Evolutionary conservation across 306 rosid species (phyloP).

Genomic region (Cicer chorassanicum): DNA sequence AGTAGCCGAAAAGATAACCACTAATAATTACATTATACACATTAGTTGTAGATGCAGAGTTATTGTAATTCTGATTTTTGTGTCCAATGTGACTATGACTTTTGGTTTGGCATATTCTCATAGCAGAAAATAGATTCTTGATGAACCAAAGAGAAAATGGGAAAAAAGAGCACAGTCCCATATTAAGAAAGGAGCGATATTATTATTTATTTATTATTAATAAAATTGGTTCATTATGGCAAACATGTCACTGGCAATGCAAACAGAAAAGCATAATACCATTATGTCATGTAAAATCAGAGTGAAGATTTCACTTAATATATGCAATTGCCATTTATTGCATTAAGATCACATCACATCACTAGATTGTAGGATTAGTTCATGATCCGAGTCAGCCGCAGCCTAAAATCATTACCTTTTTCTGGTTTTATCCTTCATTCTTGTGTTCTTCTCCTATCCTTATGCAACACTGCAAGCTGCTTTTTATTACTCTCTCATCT

Average conservation of each 20-base stretch:
- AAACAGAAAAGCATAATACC: constrained; percentile 39
- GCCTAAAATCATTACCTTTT: constrained; percentile 28
- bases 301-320: background rate
- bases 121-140: constrained; percentile 35
- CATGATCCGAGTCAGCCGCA: constrained; percentile 38
- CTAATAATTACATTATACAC: background rate
- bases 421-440: constrained; percentile 25
- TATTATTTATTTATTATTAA: background rate
- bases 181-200: background rate
- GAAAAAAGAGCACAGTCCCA: constrained; percentile 14
- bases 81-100: constrained; percentile 45
- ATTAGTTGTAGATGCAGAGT: constrained; percentile 9
- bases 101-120: constrained; percentile 45
- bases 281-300: constrained; percentile 6
- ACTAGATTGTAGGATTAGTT: constrained; percentile 37
- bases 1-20: constrained; percentile 44
- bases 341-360: constrained; percentile 8
- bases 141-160: background rate
- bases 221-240: constrained; percentile 37
- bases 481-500: background rate
- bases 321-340: constrained; percentile 39
- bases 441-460: constrained; percentile 30
- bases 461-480: constrained; percentile 35
- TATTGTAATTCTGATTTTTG: constrained; percentile 14
- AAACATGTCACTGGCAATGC: constrained; percentile 28